Evolutionary conservation across 768 basidiomycete genomes (phyloP).

Genomic region (Suillus plorans): DNA sequence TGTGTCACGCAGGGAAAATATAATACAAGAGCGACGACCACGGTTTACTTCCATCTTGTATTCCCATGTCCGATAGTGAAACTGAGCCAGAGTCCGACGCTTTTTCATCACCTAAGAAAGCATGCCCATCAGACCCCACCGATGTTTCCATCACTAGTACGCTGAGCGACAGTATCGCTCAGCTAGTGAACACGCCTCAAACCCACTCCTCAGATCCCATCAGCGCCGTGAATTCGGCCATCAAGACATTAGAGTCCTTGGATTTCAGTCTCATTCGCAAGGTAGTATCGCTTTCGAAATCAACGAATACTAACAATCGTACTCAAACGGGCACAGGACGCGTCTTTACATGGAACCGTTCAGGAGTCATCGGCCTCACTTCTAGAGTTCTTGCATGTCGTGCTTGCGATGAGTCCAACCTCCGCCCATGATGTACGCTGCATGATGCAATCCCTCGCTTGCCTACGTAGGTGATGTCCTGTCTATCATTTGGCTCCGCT

Average conservation of each 20-base stretch:
- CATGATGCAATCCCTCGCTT: constrained; percentile 14
- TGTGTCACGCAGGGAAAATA: neutral
- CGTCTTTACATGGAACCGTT: constrained; percentile 32
- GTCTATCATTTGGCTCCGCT: constrained; percentile 3
- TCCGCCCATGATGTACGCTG: constrained; percentile 6
- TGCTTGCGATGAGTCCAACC: constrained; percentile 15
- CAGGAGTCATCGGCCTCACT: constrained; percentile 34
- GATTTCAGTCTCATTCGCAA: constrained; percentile 31
- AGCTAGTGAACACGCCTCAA: neutral
- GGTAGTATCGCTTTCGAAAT: constrained; percentile 14
- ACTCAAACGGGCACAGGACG: constrained; percentile 30
- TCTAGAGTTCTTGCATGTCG: constrained; percentile 28
- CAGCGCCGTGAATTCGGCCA: constrained; percentile 23
- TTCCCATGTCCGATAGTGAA: constrained; percentile 42
- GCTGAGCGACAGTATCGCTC: neutral
- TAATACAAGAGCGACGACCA: neutral
- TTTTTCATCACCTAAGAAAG: constrained; percentile 10
- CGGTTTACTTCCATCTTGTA: neutral
- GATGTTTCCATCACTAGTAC: neutral
- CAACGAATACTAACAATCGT: neutral
- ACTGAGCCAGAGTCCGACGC: constrained; percentile 54
- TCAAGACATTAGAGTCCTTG: constrained; percentile 23
- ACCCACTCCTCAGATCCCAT: neutral
- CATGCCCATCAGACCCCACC: constrained; percentile 10
- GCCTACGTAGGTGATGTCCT: constrained; percentile 20